Evolutionary conservation across 768 basidiomycete genomes (phyloP).

Genomic region (Russula sp.): DNA sequence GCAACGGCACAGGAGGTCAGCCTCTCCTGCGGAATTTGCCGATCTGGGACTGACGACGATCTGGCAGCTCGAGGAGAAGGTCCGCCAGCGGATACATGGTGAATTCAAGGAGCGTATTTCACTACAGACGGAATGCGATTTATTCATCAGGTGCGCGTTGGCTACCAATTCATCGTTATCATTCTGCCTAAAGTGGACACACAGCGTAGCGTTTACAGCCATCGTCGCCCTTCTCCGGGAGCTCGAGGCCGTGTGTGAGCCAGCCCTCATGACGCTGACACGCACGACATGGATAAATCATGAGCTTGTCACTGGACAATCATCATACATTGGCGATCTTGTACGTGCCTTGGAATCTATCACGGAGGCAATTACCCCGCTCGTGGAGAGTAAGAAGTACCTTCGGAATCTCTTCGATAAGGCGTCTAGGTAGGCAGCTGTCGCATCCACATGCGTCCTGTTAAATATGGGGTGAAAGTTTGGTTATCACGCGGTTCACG

Average conservation of each 20-base stretch:
- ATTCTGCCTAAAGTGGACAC: background rate
- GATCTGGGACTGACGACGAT: background rate
- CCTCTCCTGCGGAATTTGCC: background rate
- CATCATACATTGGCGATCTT: constrained; percentile 72
- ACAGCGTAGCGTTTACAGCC: constrained; percentile 76
- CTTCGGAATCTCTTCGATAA: constrained; percentile 90
- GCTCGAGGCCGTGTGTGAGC: constrained; percentile 78
- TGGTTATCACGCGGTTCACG: constrained; percentile 82
- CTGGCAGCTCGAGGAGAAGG: constrained; percentile 81
- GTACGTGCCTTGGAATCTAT: constrained; percentile 69
- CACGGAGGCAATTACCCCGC: constrained; percentile 65
- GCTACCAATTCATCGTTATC: background rate
- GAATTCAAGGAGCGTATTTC: constrained; percentile 74
- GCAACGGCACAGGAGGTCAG: constrained; percentile 78
- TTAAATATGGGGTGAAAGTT: constrained; percentile 34
- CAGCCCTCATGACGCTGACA: constrained; percentile 66
- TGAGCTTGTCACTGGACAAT: constrained; percentile 82
- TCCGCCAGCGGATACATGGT: constrained; percentile 71
- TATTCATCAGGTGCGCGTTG: constrained; percentile 70
- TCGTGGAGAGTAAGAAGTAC: constrained; percentile 94
- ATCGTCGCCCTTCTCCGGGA: constrained; percentile 77
- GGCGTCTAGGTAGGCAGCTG: constrained; percentile 61
- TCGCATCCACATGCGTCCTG: background rate
- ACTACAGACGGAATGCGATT: constrained; percentile 78
- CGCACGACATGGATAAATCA: constrained; percentile 72